Base-by-base conservation (phyloP, 805 yeast species). In the Candida piceae region DNA sequence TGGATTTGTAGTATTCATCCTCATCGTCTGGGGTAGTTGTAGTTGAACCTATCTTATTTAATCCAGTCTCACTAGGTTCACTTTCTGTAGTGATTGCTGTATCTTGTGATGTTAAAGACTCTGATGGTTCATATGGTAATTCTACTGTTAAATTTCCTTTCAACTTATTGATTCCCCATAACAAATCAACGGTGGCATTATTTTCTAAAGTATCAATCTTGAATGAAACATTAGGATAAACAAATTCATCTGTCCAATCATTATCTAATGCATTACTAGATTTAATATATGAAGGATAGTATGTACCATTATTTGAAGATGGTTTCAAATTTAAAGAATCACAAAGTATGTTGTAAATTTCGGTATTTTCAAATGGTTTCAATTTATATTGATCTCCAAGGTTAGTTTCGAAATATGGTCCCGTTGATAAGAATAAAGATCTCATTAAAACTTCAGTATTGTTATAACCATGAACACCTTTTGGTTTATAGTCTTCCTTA, bases 401-500 rank as follows among this genome's bases (percentile, higher is more conserved):
- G 16, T 41, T 42, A 7, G 49, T 43, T 27, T 61, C 52, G 58
- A 89, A 88, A 51, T 71, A 84, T 0, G 96, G 96, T 0, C 97
- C 97, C 2, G 70, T 57, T 0, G 82, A 95, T 28, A 86, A 49
- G 55, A 90, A 89, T 8, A 85, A 49, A 0, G 95, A 88, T 34
- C 95, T 64, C 96, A 88, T 88, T 39, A 87, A 63, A 6, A 81
- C 71, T 42, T 80, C 86, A 0, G 80, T 70, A 51, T 82, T 84
- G 52, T 82, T 77, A 57, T 85, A 89, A 2, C 97, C 97, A 58
- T 86, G 95, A 1, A 83, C 83, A 7, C 96, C 96, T 37, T 66
- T 66, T 4, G 86, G 84, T n/a, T 56, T 54, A 53, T 80, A 81
- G 11, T 70, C 67, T 19, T 60, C 58, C 52, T 69, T 67, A 2